Evolutionary conservation across 2,329 filamentous ascomycete species (phyloP), one percentile per base, ranked within the genome.

Genomic region (Ilyonectria sp.): DNA sequence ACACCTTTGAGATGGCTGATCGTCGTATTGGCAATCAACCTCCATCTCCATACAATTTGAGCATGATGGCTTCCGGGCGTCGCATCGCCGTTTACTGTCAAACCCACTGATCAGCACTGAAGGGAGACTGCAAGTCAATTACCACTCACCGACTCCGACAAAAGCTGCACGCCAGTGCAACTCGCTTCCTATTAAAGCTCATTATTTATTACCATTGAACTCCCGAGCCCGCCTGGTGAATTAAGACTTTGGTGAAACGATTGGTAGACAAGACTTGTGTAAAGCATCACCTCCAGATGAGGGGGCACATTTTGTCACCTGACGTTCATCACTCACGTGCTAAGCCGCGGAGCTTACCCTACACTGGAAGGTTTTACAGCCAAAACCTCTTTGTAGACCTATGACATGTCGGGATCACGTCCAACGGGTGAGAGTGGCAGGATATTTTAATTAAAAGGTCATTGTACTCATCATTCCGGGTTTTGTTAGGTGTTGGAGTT

Each of bases 151-250:
- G 69, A 46, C 73, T 74, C 21, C 76, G 74, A 52, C 76, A 78
- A 50, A 74, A 77, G 1, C 65, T 73, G 63, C 76, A 78, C 10
- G 76, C 76, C 50, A 78, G 37, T n/a, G 76, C 76, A 11, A 73
- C 76, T 26, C 76, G 66, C 57, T 75, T 75, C 15, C 75, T 63
- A 49, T 68, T 73, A 60, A 75, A 78, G 49, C 75, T 78, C 76
- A 78, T 78, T 49, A 4, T 53, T 29, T 1, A 23, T 6, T 13
- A 15, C 47, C 7, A 50, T 50, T n/a, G 35, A 35, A 35, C 1
- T 21, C 13, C 29, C n/a, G 19, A 9, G n/a, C 7, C 8, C 13
- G 11, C 11, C 13, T 2, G 10, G 31, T 11, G 35, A 52, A 19
- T 21, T 19, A 35, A 53, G n/a, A 37, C 4, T 19, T 9, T n/a